Evolutionary conservation across 805 yeast species (phyloP).

Genomic region (Priceomyces carsonii): DNA sequence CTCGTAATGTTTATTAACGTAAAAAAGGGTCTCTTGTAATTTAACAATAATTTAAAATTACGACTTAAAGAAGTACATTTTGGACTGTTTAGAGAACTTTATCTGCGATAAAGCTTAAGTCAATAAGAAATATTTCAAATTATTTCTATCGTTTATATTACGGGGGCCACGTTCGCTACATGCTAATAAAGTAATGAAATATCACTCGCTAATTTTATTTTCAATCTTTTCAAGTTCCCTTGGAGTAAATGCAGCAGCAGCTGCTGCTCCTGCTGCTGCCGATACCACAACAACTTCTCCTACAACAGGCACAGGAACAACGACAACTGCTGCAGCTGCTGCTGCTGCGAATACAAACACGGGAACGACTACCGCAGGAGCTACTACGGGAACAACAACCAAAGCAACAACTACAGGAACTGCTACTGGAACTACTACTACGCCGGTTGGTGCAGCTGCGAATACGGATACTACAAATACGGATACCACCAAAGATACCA

Average conservation of each 20-base stretch:
- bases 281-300: conserved; percentile 7
- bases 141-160: too few relatives aligned
- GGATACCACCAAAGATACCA: conserved; percentile 11
- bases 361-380: conserved; percentile 17
- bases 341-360: conserved; percentile 17
- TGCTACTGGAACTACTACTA: conserved; percentile 14
- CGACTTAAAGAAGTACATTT: too few relatives aligned
- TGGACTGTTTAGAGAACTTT: too few relatives aligned
- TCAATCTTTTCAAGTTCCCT: too few relatives aligned
- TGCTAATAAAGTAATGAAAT: too few relatives aligned
- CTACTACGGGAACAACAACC: conserved; percentile 17
- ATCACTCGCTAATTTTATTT: too few relatives aligned
- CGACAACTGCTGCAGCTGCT: conserved; percentile 17
- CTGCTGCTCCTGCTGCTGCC: conserved; percentile 12
- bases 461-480: conserved; percentile 16
- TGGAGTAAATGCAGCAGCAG: conserved; percentile 4
- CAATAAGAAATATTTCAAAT: too few relatives aligned
- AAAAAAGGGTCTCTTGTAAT: too few relatives aligned
- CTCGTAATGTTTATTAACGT: too few relatives aligned
- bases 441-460: conserved; percentile 15
- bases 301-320: conserved; percentile 10
- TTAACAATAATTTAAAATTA: too few relatives aligned
- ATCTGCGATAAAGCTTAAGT: too few relatives aligned
- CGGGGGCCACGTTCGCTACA: too few relatives aligned
- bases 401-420: conserved; percentile 18